These are phyloP conservation scores for Ambispora gerdemannii DNA, from an alignment of 192 early-diverging fungal genomes.

Conservation along the genomic window DNA sequence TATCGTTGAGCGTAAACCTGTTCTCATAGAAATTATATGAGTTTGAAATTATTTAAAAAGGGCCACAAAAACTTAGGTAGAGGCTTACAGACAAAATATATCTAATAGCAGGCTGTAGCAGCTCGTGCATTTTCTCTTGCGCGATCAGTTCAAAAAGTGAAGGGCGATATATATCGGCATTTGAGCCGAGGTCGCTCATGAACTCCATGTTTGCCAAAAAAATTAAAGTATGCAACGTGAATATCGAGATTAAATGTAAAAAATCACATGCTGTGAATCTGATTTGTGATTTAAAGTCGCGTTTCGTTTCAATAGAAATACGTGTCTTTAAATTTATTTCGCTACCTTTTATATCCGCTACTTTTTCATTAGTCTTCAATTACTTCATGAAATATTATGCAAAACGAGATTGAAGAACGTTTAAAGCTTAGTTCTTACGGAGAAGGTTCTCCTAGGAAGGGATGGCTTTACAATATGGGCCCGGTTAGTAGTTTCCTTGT, in stretches of 20 bases:
- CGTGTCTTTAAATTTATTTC: too few relatives aligned
- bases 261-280: too few relatives aligned
- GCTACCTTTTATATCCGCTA: too few relatives aligned
- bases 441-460: constrained; percentile 67
- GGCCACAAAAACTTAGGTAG: neutral
- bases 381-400: neutral
- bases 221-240: neutral
- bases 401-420: neutral
- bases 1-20: constrained; percentile 85
- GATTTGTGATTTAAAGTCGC: too few relatives aligned
- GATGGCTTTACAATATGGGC: constrained; percentile 98
- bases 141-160: constrained; percentile 90
- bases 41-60: neutral
- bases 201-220: constrained; percentile 64
- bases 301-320: too few relatives aligned
- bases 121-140: constrained; percentile 76
- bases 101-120: constrained; percentile 80
- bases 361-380: neutral
- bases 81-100: constrained; percentile 74
- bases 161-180: constrained; percentile 72
- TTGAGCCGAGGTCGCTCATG: constrained; percentile 74
- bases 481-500: constrained; percentile 51
- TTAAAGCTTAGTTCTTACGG: constrained; percentile 41
- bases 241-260: too few relatives aligned
- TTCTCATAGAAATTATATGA: neutral